phyloP scores from a whole-genome alignment of 345 rosid species.

The Euphorbia peplus region DNA sequence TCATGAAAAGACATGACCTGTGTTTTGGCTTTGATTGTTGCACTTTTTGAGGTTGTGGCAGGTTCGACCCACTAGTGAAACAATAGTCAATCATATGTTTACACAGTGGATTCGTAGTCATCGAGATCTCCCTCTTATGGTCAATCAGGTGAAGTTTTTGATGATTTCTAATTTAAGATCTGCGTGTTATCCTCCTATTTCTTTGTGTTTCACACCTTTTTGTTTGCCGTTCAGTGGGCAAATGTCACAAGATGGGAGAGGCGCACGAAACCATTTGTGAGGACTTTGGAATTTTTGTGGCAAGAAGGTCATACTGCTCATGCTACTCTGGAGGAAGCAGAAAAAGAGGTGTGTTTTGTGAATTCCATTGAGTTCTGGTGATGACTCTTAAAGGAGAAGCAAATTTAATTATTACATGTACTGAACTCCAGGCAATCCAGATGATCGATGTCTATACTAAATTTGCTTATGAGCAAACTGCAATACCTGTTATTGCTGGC shows the following conservation, averaged over 20 bases:
- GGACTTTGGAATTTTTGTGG: constrained; percentile 97
- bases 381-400: not conserved
- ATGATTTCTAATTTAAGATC: not conserved
- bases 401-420: constrained; percentile 23
- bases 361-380: constrained; percentile 14
- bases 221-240: constrained; percentile 58
- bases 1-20: constrained; percentile 36
- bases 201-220: not conserved
- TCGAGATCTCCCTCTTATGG: constrained; percentile 92
- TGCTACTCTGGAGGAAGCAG: constrained; percentile 85
- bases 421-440: constrained; percentile 67
- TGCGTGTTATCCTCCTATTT: not conserved
- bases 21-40: constrained; percentile 71
- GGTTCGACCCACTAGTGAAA: constrained; percentile 97
- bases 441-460: constrained; percentile 83
- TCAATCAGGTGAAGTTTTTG: constrained; percentile 62
- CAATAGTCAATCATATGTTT: constrained; percentile 94
- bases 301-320: constrained; percentile 98
- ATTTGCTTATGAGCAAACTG: constrained; percentile 93
- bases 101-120: constrained; percentile 96
- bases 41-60: constrained; percentile 84
- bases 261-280: constrained; percentile 88
- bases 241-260: constrained; percentile 97
- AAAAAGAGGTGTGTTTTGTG: constrained; percentile 72
- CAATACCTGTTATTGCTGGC: constrained; percentile 91